phyloP scores from a whole-genome alignment of 805 yeast genomes.

The Candida tibetensis region DNA sequence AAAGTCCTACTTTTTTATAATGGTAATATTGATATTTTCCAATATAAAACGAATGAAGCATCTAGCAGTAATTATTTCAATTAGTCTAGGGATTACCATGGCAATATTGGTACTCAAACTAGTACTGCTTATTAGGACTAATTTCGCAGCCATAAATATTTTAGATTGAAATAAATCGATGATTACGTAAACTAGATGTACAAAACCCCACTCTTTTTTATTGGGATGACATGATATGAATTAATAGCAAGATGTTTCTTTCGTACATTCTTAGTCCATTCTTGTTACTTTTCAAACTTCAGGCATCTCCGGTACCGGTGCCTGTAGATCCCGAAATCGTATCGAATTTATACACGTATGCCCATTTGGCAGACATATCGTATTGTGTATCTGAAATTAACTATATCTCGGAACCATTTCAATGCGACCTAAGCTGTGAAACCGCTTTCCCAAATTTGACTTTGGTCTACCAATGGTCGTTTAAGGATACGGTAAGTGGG shows the following conservation, averaged over 20 bases:
- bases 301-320: not conserved
- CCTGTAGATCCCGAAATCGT: conserved; percentile 14
- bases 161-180: too few relatives aligned
- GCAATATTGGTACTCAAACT: too few relatives aligned
- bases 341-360: conserved; percentile 32
- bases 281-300: not conserved
- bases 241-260: not conserved
- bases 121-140: too few relatives aligned
- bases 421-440: conserved; percentile 37
- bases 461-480: conserved; percentile 40
- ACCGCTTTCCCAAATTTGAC: conserved; percentile 34
- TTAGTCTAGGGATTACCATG: too few relatives aligned
- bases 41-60: too few relatives aligned
- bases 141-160: too few relatives aligned
- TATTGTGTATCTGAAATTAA: conserved; percentile 36
- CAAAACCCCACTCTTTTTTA: too few relatives aligned
- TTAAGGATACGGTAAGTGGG: conserved; percentile 37
- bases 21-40: too few relatives aligned
- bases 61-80: too few relatives aligned
- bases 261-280: not conserved
- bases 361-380: conserved; percentile 43
- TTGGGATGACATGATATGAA: too few relatives aligned
- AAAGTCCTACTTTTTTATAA: too few relatives aligned
- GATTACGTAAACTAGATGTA: too few relatives aligned
- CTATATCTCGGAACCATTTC: conserved; percentile 35